Conservation (phyloP, 208 protist species). For the Crithidia mellificae region DNA sequence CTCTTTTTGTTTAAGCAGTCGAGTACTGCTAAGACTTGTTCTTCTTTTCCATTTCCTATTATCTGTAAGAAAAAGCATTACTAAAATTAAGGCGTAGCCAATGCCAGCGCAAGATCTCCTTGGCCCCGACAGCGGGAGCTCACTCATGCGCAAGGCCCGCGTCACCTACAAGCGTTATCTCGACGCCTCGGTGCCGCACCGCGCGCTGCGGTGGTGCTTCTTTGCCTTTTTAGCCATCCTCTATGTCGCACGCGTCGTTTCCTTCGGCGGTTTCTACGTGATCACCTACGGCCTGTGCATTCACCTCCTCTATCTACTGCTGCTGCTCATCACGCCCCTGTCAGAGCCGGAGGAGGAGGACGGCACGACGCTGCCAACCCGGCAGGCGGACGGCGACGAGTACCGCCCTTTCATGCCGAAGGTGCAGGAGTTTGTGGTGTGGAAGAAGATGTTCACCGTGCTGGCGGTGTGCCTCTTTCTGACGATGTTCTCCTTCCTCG, state of each 20-base stretch:
- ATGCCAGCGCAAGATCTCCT: constrained; percentile 25
- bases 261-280: constrained; percentile 93
- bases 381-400: constrained; percentile 63
- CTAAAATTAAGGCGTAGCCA: background rate
- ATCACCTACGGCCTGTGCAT: constrained; percentile 97
- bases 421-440: constrained; percentile 97
- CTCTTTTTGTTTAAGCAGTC: too few species aligned
- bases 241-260: constrained; percentile 77
- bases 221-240: constrained; percentile 68
- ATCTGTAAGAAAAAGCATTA: background rate
- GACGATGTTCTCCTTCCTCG: constrained; percentile 93
- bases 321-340: constrained; percentile 95
- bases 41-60: background rate
- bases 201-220: constrained; percentile 68
- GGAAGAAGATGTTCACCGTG: constrained; percentile 88
- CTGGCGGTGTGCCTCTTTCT: constrained; percentile 86
- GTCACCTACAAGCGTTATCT: constrained; percentile 59
- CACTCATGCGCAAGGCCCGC: constrained; percentile 17
- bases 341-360: constrained; percentile 85
- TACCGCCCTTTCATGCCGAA: constrained; percentile 96
- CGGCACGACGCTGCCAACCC: constrained; percentile 62
- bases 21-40: too few species aligned
- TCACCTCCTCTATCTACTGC: constrained; percentile 95
- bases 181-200: constrained; percentile 74
- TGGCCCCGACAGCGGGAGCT: constrained; percentile 11